These are phyloP conservation scores for Lipomyces chichibuensis DNA, from an alignment of 805 yeast genomes.

Conservation along the genomic window DNA sequence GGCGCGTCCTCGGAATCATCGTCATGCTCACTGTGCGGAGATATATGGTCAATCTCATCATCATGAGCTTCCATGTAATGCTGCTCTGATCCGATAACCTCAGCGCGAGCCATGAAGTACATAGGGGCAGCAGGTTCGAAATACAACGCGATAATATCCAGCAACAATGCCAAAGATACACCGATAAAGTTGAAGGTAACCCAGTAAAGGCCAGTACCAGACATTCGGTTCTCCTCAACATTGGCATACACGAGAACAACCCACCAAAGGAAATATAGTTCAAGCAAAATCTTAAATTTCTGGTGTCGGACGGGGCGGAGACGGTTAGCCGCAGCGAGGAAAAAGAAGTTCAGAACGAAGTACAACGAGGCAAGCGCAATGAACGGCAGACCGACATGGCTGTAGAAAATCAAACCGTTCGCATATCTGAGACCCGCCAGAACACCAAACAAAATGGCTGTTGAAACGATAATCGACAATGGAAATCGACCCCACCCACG, in stretches of 20 bases:
- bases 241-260: constrained; percentile 55
- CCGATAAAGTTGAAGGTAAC: constrained; percentile 43
- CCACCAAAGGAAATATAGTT: constrained; percentile 64
- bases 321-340: constrained; percentile 53
- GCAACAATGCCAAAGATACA: constrained; percentile 32
- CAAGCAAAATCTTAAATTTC: constrained; percentile 60
- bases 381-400: constrained; percentile 55
- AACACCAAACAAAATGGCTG: constrained; percentile 45
- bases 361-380: constrained; percentile 53
- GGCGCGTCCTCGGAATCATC: constrained; percentile 34
- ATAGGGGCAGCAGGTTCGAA: constrained; percentile 36
- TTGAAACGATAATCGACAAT: constrained; percentile 54
- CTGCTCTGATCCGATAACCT: constrained; percentile 30
- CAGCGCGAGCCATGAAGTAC: constrained; percentile 36
- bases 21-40: constrained; percentile 31
- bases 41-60: constrained; percentile 27
- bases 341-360: constrained; percentile 57
- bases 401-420: constrained; percentile 58
- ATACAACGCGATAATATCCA: constrained; percentile 32
- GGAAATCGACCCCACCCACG: constrained; percentile 61
- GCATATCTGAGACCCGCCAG: constrained; percentile 48
- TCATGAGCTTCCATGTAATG: constrained; percentile 22
- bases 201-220: constrained; percentile 54
- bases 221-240: constrained; percentile 51
- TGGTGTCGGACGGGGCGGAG: constrained; percentile 58